Evolutionary conservation across 257 asterid species (phyloP).

Genomic region (Plantago ovata): DNA sequence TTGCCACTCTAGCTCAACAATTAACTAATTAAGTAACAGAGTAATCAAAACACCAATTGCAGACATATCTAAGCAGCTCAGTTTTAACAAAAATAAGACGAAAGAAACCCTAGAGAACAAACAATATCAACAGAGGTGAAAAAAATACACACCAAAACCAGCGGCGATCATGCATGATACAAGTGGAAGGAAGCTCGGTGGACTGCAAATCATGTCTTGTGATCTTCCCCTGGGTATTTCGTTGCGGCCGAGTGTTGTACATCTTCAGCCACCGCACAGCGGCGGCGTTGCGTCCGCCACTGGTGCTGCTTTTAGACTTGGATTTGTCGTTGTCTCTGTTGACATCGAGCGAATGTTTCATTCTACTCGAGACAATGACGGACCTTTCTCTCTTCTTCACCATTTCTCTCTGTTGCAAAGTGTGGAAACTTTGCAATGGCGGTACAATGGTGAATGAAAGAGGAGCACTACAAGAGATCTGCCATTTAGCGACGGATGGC

Average conservation of each 20-base stretch:
- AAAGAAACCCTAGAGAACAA: background rate
- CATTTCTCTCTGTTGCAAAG: slow-evolving; percentile 28
- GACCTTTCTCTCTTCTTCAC: slow-evolving; percentile 73
- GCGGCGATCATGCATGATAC: slow-evolving; percentile 89
- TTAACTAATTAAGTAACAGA: no score
- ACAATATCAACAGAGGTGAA: no score
- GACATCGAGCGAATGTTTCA: slow-evolving; percentile 82
- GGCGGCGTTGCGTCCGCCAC: slow-evolving; percentile 65
- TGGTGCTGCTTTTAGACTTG: slow-evolving; percentile 11
- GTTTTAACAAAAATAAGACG: background rate
- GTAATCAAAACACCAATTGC: no score
- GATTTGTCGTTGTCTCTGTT: slow-evolving; percentile 42
- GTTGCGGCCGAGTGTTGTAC: slow-evolving; percentile 72
- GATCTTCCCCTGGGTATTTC: slow-evolving; percentile 54
- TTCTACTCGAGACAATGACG: slow-evolving; percentile 83
- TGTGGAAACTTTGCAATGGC: no score
- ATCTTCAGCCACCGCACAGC: slow-evolving; percentile 93
- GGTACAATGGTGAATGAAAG: no score
- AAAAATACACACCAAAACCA: slow-evolving; percentile 71
- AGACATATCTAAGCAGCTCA: no score
- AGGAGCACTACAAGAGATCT: no score
- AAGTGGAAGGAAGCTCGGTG: slow-evolving; percentile 77
- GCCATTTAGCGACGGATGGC: no score
- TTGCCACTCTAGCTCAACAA: no score
- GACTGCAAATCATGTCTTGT: slow-evolving; percentile 81